These are phyloP conservation scores for Anethum foeniculum DNA, from an alignment of 140 eudicot genomes.

Conservation along the genomic window DNA sequence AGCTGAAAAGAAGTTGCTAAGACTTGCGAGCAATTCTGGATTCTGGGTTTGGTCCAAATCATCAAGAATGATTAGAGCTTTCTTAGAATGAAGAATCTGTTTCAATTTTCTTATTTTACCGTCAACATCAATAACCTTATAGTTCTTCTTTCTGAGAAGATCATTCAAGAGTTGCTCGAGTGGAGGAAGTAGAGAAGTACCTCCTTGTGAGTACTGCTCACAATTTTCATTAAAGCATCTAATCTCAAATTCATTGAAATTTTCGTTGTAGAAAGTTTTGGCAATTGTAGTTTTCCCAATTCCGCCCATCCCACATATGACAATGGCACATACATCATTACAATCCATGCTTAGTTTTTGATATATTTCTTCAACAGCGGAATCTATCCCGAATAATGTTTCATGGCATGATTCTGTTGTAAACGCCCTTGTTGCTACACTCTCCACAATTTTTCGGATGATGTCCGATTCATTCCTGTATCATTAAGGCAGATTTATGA, in stretches of 20 bases:
- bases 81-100: neutral
- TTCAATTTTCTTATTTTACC: neutral
- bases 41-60: neutral
- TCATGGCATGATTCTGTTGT: no score
- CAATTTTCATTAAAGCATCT: neutral
- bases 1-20: neutral
- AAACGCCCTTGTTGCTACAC: no score
- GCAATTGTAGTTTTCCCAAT: no score
- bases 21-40: neutral
- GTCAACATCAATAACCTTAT: neutral
- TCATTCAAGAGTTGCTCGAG: neutral
- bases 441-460: no score
- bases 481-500: no score
- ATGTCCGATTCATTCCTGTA: no score
- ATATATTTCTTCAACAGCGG: no score
- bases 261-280: no score
- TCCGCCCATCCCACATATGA: no score
- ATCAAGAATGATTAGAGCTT: neutral
- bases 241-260: neutral
- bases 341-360: no score
- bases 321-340: no score
- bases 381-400: no score
- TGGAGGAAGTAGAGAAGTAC: neutral
- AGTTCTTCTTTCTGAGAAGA: neutral
- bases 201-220: neutral